Conservation (phyloP, 192 early-diverging fungal species). For the Coemansia sp. region DNA sequence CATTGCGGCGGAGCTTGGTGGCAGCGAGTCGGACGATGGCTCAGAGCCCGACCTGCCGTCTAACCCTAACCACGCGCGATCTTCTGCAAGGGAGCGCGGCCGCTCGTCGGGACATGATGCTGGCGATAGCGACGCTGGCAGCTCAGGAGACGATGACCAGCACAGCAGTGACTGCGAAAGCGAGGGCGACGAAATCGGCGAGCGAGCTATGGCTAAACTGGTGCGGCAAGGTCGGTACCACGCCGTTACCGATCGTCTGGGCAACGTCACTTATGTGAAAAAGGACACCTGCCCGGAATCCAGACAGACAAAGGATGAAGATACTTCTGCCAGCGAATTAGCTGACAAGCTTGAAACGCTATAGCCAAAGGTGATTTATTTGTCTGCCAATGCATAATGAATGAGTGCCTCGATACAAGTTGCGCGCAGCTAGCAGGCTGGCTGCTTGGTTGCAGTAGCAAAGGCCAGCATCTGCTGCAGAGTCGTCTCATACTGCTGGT, state of each 20-base stretch:
- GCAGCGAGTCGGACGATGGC: neutral
- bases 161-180: conserved; percentile 16
- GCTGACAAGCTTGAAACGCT: conserved; percentile 1
- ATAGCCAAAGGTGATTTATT: neutral
- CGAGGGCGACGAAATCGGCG: conserved; percentile 16
- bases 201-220: conserved; percentile 29
- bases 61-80: conserved; percentile 16
- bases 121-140: conserved; percentile 7
- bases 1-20: conserved; percentile 4
- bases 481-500: conserved; percentile 35
- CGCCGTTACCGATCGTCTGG: conserved; percentile 32
- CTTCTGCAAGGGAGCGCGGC: neutral
- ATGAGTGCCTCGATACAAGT: neutral
- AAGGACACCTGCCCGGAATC: neutral
- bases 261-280: conserved; percentile 38
- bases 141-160: neutral
- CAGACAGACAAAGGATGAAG: neutral
- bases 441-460: neutral
- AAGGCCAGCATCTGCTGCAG: conserved; percentile 26
- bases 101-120: neutral
- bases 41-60: neutral
- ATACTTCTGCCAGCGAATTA: neutral
- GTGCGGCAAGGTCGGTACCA: conserved; percentile 35
- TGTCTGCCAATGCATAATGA: neutral
- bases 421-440: neutral